Conservation (phyloP, 495 filamentous ascomycete species). For the Neohortaea acidophila region DNA sequence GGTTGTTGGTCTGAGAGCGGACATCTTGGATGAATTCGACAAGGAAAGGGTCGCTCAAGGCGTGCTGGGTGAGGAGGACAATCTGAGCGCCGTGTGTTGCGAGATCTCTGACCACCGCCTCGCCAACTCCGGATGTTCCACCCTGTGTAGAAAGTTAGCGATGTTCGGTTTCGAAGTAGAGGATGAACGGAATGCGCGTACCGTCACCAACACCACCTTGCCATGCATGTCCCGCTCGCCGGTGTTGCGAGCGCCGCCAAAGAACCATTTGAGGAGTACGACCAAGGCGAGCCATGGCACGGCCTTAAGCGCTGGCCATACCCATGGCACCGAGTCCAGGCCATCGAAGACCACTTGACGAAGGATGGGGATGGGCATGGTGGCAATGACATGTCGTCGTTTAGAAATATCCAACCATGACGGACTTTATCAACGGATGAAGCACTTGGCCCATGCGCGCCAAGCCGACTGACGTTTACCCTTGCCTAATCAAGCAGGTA, state of each 20-base stretch:
- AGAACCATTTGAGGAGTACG: slow-evolving; percentile 59
- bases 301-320: slow-evolving; percentile 43
- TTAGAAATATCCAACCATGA: no score
- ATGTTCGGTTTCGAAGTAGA: neutral
- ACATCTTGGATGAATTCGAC: slow-evolving; percentile 86
- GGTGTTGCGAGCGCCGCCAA: slow-evolving; percentile 54
- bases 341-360: slow-evolving; percentile 48
- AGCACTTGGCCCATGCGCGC: no score
- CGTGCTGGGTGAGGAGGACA: slow-evolving; percentile 71
- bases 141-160: slow-evolving; percentile 38
- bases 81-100: slow-evolving; percentile 78
- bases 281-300: slow-evolving; percentile 44
- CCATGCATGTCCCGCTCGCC: slow-evolving; percentile 82
- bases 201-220: slow-evolving; percentile 83
- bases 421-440: no score
- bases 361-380: slow-evolving; percentile 71
- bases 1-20: slow-evolving; percentile 61
- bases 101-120: slow-evolving; percentile 53
- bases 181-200: slow-evolving; percentile 30
- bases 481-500: no score
- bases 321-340: slow-evolving; percentile 47
- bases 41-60: slow-evolving; percentile 69
- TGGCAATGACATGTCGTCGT: no score
- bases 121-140: slow-evolving; percentile 87
- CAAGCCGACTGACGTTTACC: no score